These are phyloP conservation scores for Fistulinella cinereoalba DNA, from an alignment of 1,284 basidiomycete genomes.

Conservation along the genomic window DNA sequence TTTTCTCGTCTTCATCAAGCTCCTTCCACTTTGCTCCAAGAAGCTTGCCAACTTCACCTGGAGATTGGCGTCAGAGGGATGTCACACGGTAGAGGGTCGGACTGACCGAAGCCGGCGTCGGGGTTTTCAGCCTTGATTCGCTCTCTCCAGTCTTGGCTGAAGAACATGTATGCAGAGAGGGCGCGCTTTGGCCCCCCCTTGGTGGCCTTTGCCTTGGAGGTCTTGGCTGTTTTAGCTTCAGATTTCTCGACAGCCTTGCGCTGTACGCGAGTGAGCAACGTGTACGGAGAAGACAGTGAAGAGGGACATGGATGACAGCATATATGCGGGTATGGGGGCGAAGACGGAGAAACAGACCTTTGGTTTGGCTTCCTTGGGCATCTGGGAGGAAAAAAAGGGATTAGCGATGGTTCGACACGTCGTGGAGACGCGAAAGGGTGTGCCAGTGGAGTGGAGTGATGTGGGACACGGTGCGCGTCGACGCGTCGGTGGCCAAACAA, in stretches of 20 bases:
- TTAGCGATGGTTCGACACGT: conserved; percentile 38
- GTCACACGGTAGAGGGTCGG: conserved; percentile 3
- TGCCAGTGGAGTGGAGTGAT: conserved; percentile 25
- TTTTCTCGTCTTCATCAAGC: conserved; percentile 80
- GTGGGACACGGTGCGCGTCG: conserved; percentile 30
- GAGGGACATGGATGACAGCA: conserved; percentile 8
- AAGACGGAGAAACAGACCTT: conserved; percentile 47
- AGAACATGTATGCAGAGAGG: conserved; percentile 98
- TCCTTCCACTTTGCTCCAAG: conserved; percentile 91
- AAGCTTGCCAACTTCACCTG: conserved; percentile 82
- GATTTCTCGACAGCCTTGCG: conserved; percentile 74
- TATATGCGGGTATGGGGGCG: conserved; percentile 21
- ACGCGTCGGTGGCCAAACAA: conserved; percentile 37
- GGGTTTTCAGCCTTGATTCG: conserved; percentile 95
- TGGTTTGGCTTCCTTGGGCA: conserved; percentile 81
- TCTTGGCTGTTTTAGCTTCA: conserved; percentile 61
- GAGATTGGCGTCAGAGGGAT: conserved; percentile 7
- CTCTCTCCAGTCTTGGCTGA: conserved; percentile 93
- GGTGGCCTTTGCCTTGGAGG: conserved; percentile 62
- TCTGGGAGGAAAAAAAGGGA: conserved; percentile 45
- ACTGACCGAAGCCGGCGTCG: conserved; percentile 86
- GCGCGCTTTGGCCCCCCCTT: conserved; percentile 75
- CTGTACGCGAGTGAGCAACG: conserved; percentile 37
- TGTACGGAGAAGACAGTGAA: neutral
- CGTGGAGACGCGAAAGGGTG: conserved; percentile 23